These are phyloP conservation scores for Haematococcus sp. DNA, from an alignment of 139 green algal species.

Conservation along the genomic window DNA sequence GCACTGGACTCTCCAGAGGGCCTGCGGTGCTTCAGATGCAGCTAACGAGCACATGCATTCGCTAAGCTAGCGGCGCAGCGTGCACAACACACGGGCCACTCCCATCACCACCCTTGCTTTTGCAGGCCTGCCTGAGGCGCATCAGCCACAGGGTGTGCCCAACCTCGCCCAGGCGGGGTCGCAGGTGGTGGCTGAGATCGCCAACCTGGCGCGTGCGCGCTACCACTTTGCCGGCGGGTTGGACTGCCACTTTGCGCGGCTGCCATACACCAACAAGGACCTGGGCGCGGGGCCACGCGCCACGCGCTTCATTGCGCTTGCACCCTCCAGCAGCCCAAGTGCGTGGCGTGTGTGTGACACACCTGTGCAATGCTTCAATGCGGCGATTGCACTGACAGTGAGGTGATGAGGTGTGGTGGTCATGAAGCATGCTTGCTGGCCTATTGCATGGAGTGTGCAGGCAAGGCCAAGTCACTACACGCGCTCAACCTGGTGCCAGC, in stretches of 20 bases:
- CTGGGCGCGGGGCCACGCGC: constrained; percentile 69
- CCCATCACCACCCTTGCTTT: background rate
- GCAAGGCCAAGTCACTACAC: constrained; percentile 59
- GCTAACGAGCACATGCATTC: too few relatives aligned
- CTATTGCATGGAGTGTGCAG: background rate
- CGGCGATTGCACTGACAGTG: too few relatives aligned
- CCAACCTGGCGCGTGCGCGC: constrained; percentile 19
- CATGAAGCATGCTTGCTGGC: background rate
- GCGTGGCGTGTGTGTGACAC: too few relatives aligned
- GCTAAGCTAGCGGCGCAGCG: too few relatives aligned
- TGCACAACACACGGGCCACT: background rate
- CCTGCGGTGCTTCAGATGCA: too few relatives aligned
- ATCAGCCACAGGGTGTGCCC: background rate
- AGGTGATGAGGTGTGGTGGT: too few relatives aligned
- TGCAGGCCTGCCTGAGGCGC: background rate
- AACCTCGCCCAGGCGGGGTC: constrained; percentile 9
- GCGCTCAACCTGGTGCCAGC: constrained; percentile 75
- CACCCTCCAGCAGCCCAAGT: constrained; percentile 36
- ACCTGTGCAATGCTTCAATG: too few relatives aligned
- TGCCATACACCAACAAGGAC: constrained; percentile 83
- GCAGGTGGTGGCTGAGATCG: constrained; percentile 32
- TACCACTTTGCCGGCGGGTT: constrained; percentile 23
- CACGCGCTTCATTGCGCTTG: constrained; percentile 88
- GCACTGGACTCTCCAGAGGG: too few relatives aligned
- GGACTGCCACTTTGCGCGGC: constrained; percentile 30